Base-by-base conservation (phyloP, 2,329 filamentous ascomycete species). In the Leptographium radiaticola region DNA sequence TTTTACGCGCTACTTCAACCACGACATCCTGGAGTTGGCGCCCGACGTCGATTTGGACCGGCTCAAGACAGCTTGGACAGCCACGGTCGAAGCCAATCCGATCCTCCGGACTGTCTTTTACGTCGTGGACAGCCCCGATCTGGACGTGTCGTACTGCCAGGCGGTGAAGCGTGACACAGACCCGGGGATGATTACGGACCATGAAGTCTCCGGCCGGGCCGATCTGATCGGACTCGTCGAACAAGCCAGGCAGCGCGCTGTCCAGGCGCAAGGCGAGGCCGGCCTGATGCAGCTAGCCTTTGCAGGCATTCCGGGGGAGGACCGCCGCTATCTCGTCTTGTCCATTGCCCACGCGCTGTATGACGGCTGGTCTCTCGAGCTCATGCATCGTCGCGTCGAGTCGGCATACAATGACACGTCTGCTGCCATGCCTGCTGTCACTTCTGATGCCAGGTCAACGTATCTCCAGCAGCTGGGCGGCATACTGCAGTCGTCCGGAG, bases 321-420 rank as follows among this genome's bases (percentile, higher is more conserved):
- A 56, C 15, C 62, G 61, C 39, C 66, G 56, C 4, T 79, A 75
- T 53, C 58, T 83, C 1, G 62, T 83, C 6, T 65, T 96, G 1
- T 90, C 88, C 0, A 81, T 95, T 42, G 78, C 89, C 0, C 90
- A 96, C 67, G 88, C 89, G 1, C 73, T 95, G 20, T 96, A 96
- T 59, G 90, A 96, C 63, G 90, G 90, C 0, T 89, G 84, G 79
- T 95, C 89, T 3, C 75, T 96, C 13, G 72, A 74, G 4, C 69
- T 94, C 16, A 67, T 96, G 1, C 88, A 93, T 60, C 71, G 76
- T 45, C 82, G 93, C 61, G 75, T 95, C 1, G 67, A 74, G 16
- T 71, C 67, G n/a, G 80, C 83, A 2, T 95, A 94, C 58, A 49
- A 70, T 6, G 70, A 70, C 4, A 70, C 71, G 6, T 58, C 64